Evolutionary conservation across 2,329 filamentous ascomycete species (phyloP), one percentile per base, ranked within the genome.

Genomic region (Colletotrichum tofieldiae): DNA sequence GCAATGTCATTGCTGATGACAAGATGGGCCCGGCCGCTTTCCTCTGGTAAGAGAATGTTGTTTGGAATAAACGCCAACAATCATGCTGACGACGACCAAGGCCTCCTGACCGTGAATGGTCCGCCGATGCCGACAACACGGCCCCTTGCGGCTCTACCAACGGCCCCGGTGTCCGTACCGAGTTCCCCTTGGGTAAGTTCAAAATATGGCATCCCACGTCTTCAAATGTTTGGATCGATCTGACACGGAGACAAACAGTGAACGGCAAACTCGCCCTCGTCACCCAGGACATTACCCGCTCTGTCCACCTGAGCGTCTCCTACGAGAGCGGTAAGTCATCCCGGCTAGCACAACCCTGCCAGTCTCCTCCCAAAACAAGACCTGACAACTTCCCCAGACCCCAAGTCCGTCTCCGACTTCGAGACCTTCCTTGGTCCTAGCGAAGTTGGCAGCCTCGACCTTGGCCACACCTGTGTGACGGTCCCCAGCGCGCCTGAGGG

Each of bases 21-120:
- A 77, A 80, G 43, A 84, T 84, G 81, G 89, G 89, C 14, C 88
- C 89, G 9, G 88, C 88, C 26, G 88, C 87, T 12, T 90, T 92
- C 77, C 82, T 91, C 79, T 92, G 89, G 89, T 43, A 43, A 59
- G 3, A 29, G 29, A 32, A 32, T 32, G 6, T 32, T 32, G 29
- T 32, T 2, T 32, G 3, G 6, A 37, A 1, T 8, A 37, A 37
- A 37, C 35, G 8, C 35, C 11, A 8, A 37, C 5, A 37, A 37
- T 11, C 5, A 11, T 37, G 11, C 35, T 37, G 35, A 37, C 35
- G 8, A 37, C 6, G 35, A 6, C 12, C 7, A 29, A 59, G 55
- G 63, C 90, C 89, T 5, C 77, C 83, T 18, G 89, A 91, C 78
- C 83, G 89, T 63, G 81, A 82, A 51, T 92, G 89, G 89, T 82